phyloP scores from a whole-genome alignment of 192 early-diverging fungal genomes.

The Hyaloraphidium curvatum region DNA sequence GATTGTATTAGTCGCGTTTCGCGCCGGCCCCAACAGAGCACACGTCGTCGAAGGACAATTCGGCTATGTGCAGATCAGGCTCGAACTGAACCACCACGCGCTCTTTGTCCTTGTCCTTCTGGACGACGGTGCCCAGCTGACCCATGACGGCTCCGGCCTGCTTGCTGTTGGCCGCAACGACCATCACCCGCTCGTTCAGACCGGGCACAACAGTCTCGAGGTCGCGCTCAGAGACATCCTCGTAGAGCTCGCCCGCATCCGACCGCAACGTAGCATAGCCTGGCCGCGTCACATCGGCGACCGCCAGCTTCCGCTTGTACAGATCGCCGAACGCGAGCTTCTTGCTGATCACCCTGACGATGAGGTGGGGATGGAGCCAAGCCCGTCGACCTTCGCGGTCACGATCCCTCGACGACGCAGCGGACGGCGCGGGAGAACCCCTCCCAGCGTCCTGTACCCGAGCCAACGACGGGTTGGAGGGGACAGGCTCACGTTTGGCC shows the following conservation, averaged over 20 bases:
- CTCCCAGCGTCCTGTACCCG: not conserved
- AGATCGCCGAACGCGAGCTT: not conserved
- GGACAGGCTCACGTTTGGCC: no score
- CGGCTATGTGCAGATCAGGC: no score
- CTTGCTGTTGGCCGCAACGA: no score
- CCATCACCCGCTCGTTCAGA: not conserved
- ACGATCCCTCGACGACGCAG: not conserved
- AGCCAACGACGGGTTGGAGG: no score
- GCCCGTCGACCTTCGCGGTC: not conserved
- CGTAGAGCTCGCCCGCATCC: not conserved
- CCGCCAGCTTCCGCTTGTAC: not conserved
- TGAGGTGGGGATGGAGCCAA: not conserved
- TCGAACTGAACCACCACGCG: no score
- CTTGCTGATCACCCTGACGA: not conserved
- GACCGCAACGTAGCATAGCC: not conserved
- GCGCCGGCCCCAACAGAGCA: no score
- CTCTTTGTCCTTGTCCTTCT: no score
- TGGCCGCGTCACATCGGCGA: not conserved
- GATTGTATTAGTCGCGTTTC: no score
- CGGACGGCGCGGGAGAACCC: not conserved
- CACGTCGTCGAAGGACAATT: no score
- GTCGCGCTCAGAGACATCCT: not conserved
- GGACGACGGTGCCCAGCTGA: no score
- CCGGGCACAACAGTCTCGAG: not conserved
- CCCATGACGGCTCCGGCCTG: no score